Base-by-base conservation (phyloP, 2,329 filamentous ascomycete genomes). In the Trichophyton benhamiae region DNA sequence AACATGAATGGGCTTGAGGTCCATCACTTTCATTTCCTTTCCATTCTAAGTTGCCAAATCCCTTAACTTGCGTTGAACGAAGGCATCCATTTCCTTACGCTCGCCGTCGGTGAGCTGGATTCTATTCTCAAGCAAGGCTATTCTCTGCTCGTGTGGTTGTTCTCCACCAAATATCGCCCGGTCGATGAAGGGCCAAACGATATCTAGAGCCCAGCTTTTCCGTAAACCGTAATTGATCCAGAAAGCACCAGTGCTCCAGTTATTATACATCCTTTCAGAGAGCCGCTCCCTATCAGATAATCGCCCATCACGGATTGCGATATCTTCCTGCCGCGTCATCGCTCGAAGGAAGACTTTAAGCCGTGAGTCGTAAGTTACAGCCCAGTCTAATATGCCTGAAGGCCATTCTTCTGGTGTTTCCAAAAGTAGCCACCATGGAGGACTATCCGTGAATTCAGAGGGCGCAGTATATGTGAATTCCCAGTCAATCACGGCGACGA, bases 381-480 rank as follows among this genome's bases (percentile, higher is more conserved):
- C 46, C 60, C 65, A 68, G 13, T 63, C 60, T 25, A 62, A 59
- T n/a, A 67, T 44, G 22, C 64, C 62, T 15, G 57, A 20, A 2
- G 59, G 44, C 66, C 66, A 67, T 20, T 65, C 64, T 58, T 66
- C 65, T 7, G 67, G 66, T n/a, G 49, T 58, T 61, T 61, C 42
- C 15, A 75, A 63, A 36, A 78, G 62, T 2, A 78, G 68, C 74
- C 76, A 77, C 70, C 70, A 75, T n/a, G 75, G 74, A 52, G 70
- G 69, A 30, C 75, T 73, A 59, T 71, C 70, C 1, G 71, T 60
- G 63, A 73, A 77, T 61, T 77, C 72, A 1, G 69, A 67, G 0
- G 75, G 76, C 71, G 76, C 72, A 58, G 67, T 67, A 61, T 79
- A 76, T 27, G 74, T 75, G 55, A 76, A 78, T 65, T 77, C 75